These are phyloP conservation scores for Groenewaldozyma tartarivorans DNA, from an alignment of 805 yeast genomes.

Conservation along the genomic window DNA sequence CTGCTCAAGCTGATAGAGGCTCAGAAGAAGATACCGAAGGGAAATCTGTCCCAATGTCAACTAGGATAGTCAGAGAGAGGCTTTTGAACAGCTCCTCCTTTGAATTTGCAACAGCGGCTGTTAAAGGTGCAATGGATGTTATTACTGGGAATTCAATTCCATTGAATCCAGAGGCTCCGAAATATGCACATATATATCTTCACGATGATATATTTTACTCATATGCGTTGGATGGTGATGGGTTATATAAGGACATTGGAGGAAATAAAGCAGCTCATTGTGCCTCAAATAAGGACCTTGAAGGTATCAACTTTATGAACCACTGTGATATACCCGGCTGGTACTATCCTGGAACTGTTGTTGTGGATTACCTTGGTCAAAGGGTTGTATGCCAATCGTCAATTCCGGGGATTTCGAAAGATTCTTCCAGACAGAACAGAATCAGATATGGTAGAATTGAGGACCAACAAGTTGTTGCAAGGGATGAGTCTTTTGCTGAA, in stretches of 20 bases:
- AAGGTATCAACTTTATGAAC: conserved; percentile 60
- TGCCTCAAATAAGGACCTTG: conserved; percentile 68
- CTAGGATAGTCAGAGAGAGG: conserved; percentile 67
- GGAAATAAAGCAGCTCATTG: conserved; percentile 82
- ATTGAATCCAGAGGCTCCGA: conserved; percentile 68
- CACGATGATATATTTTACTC: conserved; percentile 84
- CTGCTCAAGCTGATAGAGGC: not conserved
- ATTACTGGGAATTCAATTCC: conserved; percentile 66
- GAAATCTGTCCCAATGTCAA: conserved; percentile 40
- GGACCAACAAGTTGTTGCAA: conserved; percentile 40
- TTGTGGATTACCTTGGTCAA: conserved; percentile 84
- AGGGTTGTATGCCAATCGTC: conserved; percentile 90
- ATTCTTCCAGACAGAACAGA: conserved; percentile 35
- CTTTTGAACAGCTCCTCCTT: conserved; percentile 58
- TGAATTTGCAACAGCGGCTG: conserved; percentile 70
- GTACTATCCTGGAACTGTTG: conserved; percentile 67
- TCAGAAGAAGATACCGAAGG: conserved; percentile 3
- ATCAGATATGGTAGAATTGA: conserved; percentile 72
- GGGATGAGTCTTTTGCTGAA: conserved; percentile 44
- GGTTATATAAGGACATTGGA: conserved; percentile 55
- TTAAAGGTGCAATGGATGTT: conserved; percentile 69
- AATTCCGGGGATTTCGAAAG: conserved; percentile 78
- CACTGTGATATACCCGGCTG: conserved; percentile 54
- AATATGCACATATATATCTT: conserved; percentile 55
- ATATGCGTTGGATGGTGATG: conserved; percentile 60